Evolutionary conservation across 495 filamentous ascomycete genomes (phyloP), one percentile per base, ranked within the genome.

Genomic region (Trichoderma reesei): DNA sequence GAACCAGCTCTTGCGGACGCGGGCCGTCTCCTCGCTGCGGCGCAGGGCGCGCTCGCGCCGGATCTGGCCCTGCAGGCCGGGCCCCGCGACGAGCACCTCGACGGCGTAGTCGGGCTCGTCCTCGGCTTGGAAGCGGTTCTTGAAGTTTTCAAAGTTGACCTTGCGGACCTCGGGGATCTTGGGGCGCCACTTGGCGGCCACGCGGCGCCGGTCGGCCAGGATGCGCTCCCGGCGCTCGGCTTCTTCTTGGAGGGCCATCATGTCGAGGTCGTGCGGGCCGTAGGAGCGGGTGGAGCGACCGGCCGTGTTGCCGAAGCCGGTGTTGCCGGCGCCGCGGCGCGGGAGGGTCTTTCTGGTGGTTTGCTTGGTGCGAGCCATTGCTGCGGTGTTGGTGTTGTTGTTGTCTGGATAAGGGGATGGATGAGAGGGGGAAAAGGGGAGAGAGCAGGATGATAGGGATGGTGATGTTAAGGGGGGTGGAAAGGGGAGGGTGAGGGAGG

Each of bases 131-230:
- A 70, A 73, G 7, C 71, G 69, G 56, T 73, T 73, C 59, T 61
- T 61, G 39, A 61, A 61, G 59, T 61, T 38, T 26, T 61, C 59
- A 41, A 61, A 61, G 18, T 61, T 41, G 34, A 61, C 59, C 16
- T 61, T 61, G 34, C 59, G 59, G 39, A 73, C 69, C n/a, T 71
- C 69, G 42, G 71, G 71, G 31, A 73, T 69, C 69, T 73, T 73
- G 38, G 69, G 69, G 13, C 69, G 67, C 71, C 71, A 73, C 62
- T 73, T 73, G 39, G 68, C 66, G 42, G 68, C 71, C 13, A 48
- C 67, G 0, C 71, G 71, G 37, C 69, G 69, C 11, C 67, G 66
- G 51, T 71, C 67, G 44, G 71, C 71, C 13, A 73, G 41, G 31
- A 71, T 68, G 14, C 65, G 62, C 62, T 71, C 69, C 18, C 69